phyloP scores from a whole-genome alignment of 2,329 filamentous ascomycete species.

The Fusarium lyarnte region DNA sequence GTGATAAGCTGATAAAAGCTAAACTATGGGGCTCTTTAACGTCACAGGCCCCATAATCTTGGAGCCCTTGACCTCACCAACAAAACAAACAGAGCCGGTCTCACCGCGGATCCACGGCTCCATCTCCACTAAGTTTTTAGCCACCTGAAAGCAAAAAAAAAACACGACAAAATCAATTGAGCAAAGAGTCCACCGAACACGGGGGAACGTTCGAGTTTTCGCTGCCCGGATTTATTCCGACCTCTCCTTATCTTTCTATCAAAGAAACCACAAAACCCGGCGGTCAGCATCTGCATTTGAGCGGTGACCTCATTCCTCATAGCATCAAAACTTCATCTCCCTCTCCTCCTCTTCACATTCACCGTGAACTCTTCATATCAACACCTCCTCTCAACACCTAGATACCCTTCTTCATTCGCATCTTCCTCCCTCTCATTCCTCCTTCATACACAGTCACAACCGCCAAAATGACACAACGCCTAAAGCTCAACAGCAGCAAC shows the following conservation, averaged over 20 bases:
- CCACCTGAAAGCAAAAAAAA: conserved; percentile 1
- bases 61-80: conserved; percentile 1
- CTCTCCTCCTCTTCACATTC: not conserved
- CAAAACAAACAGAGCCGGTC: not conserved
- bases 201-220: conserved; percentile 26
- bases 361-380: not conserved
- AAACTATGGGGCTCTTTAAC: conserved; percentile 19
- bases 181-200: conserved; percentile 24
- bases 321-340: conserved; percentile 8
- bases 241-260: not conserved
- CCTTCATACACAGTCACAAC: not conserved
- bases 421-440: not conserved
- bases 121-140: conserved; percentile 19
- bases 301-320: conserved; percentile 35
- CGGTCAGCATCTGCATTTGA: conserved; percentile 19
- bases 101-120: conserved; percentile 8
- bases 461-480: conserved; percentile 28
- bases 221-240: conserved; percentile 32
- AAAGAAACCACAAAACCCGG: conserved; percentile 30
- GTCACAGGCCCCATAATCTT: conserved; percentile 24
- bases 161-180: not conserved
- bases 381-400: not conserved
- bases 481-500: conserved; percentile 44
- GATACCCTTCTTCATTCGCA: not conserved
- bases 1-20: conserved; percentile 25